These are phyloP conservation scores for Leptomonas pyrrhocoris DNA, from an alignment of 208 protist genomes.

Conservation along the genomic window DNA sequence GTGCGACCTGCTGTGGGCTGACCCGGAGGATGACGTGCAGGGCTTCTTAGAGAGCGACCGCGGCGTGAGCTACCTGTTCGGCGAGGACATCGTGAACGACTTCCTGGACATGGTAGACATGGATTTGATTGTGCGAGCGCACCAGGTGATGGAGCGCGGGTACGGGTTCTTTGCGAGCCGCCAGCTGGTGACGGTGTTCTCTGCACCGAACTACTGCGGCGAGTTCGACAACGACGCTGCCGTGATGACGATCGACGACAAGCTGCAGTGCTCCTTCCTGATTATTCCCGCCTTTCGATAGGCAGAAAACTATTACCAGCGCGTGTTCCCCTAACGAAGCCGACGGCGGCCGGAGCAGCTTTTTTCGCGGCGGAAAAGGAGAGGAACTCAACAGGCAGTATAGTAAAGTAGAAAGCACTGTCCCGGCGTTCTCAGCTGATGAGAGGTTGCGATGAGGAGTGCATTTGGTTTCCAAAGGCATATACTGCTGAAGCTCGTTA, in stretches of 20 bases:
- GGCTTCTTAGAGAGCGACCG: slow-evolving; percentile 98
- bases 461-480: no score
- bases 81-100: slow-evolving; percentile 96
- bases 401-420: no score
- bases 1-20: slow-evolving; percentile 99
- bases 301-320: no score
- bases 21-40: slow-evolving; percentile 93
- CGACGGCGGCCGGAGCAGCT: no score
- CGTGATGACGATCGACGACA: slow-evolving; percentile 97
- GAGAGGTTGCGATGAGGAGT: no score
- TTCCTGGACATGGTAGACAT: slow-evolving; percentile 99
- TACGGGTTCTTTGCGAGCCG: slow-evolving; percentile 99
- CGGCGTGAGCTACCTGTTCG: slow-evolving; percentile 99
- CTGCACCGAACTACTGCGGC: slow-evolving; percentile 99
- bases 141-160: slow-evolving; percentile 98
- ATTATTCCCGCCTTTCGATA: slow-evolving; percentile 84
- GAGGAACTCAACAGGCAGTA: no score
- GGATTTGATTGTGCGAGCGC: slow-evolving; percentile 99
- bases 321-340: no score
- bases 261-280: slow-evolving; percentile 97
- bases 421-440: no score
- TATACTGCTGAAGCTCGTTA: no score
- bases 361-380: no score
- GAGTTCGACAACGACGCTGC: slow-evolving; percentile 99
- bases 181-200: slow-evolving; percentile 99